Base-by-base conservation (phyloP, 495 filamentous ascomycete species). In the Corynascus novoguineensis region DNA sequence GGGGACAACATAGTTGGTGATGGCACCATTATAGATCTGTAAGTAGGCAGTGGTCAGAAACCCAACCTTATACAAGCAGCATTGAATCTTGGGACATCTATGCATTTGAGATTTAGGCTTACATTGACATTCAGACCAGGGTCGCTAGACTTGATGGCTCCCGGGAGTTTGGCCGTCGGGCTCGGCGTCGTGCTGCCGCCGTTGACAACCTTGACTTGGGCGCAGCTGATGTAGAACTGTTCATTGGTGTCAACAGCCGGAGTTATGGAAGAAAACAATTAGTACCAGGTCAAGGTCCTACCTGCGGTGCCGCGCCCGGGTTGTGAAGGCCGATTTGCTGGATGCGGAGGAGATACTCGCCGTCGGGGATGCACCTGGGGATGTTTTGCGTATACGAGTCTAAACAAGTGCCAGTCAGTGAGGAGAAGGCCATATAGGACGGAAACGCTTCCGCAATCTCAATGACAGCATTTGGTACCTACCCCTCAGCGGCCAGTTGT, bases 271-370 rank as follows among this genome's bases (percentile, higher is more conserved):
- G 24, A 6, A 3, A 29, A 11, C 8, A 40, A 15, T 12, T 11
- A 8, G 9, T 28, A 72, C 71, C 7, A 6, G 8, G 14, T n/a
- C 8, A 2, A 19, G 48, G 15, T 12, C 38, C 8, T 48, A 63
- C 60, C 61, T 74, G 73, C 22, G 72, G 73, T 1, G 60, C 50
- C 56, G 76, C 37, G 57, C 42, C 78, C 70, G 72, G 77, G 29
- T 83, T 83, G 68, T 84, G 80, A 63, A 83, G 74, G 7, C 75
- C 82, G n/a, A 85, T 72, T 42, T 78, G 75, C 61, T 85, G 81
- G 50, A 81, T 79, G 10, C 83, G 75, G 35, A 85, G 68, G 32
- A 86, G 79, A 55, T 86, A 86, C 48, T 84, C 78, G 46, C 83
- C 82, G 27, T 64, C 67, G 0, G 81, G 76, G 57, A 82, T 71